phyloP scores from a whole-genome alignment of 2,329 filamentous ascomycete genomes.

The Rosellinia necatrix region DNA sequence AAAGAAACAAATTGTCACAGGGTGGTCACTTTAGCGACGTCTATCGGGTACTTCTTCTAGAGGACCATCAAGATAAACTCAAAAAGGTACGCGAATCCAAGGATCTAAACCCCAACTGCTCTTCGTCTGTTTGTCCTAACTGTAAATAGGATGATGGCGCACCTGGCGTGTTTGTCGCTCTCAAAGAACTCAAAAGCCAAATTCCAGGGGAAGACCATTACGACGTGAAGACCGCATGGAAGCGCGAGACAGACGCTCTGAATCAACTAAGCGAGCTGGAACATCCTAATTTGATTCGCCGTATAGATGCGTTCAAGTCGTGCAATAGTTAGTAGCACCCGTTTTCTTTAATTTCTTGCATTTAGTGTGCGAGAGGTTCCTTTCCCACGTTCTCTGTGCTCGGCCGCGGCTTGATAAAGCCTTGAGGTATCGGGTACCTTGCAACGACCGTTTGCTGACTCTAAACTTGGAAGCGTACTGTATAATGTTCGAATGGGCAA shows the following conservation, averaged over 20 bases:
- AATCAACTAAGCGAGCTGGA: constrained; percentile 43
- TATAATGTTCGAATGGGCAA: constrained; percentile 31
- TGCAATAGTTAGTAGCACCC: neutral
- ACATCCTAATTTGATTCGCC: constrained; percentile 15
- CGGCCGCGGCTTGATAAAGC: too few relatives aligned
- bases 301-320: constrained; percentile 21
- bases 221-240: constrained; percentile 1
- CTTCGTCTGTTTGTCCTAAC: neutral
- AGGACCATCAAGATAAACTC: neutral
- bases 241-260: constrained; percentile 3
- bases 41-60: constrained; percentile 7
- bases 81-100: neutral
- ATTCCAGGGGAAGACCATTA: neutral
- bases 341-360: too few relatives aligned
- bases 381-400: too few relatives aligned
- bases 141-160: neutral
- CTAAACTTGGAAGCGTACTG: constrained; percentile 8
- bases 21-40: constrained; percentile 19
- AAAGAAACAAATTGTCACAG: neutral
- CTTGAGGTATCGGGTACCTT: too few relatives aligned
- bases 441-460: too few relatives aligned
- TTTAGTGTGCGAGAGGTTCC: too few relatives aligned
- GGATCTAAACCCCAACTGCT: neutral
- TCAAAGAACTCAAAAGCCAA: constrained; percentile 5
- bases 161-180: neutral